Evolutionary conservation across 73 alveolate species (phyloP).

Genomic region (Durusdinium trenchii): DNA sequence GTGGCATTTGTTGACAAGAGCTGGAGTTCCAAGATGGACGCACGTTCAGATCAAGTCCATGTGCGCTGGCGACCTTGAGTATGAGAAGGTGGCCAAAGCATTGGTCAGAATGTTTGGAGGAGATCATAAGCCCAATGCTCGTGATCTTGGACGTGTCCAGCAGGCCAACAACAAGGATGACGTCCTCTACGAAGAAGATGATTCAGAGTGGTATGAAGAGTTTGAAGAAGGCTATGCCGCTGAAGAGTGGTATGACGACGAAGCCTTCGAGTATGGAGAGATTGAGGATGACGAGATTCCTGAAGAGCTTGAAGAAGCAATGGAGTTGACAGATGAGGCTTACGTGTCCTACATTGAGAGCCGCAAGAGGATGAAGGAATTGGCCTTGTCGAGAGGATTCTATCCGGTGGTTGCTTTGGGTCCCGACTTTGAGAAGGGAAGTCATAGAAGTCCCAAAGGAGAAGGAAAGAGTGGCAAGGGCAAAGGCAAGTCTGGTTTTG

Average conservation of each 20-base stretch:
- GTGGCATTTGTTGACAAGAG: not conserved
- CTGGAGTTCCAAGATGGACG: conserved; percentile 4
- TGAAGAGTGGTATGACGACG: not conserved
- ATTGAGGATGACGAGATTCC: not conserved
- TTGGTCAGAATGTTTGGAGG: not conserved
- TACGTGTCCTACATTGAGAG: not conserved
- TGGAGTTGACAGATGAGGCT: not conserved
- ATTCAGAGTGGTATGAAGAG: too few species aligned
- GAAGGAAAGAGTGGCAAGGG: not conserved
- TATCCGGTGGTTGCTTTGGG: not conserved
- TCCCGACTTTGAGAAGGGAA: not conserved
- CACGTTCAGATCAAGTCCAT: not conserved
- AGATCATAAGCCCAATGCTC: not conserved
- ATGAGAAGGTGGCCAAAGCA: conserved; percentile 2
- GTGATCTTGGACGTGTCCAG: not conserved
- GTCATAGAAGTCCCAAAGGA: not conserved
- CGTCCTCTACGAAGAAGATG: too few species aligned
- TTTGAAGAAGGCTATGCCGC: too few species aligned
- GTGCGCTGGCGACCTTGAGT: not conserved
- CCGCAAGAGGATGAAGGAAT: not conserved
- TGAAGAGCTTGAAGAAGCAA: not conserved
- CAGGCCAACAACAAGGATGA: too few species aligned
- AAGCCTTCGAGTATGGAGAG: too few species aligned
- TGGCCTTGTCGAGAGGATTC: not conserved
- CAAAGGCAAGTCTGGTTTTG: too few species aligned